Base-by-base conservation (phyloP, 2,329 filamentous ascomycete species). In the Colletotrichum ledebouriae region DNA sequence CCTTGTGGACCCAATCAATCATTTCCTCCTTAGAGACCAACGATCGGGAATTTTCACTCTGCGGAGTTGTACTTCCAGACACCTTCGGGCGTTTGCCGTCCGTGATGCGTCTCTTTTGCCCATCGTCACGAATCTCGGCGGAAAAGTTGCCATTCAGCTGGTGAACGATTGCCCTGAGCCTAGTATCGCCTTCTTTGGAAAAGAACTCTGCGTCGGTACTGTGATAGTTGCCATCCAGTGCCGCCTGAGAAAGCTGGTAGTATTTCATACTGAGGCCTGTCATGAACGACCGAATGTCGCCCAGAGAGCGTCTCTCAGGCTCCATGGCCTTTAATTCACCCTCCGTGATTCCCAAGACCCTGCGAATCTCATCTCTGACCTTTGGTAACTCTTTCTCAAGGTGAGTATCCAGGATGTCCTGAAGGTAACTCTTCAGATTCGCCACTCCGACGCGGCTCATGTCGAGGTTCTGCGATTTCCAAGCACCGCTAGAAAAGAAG, bases 161-260 rank as follows among this genome's bases (percentile, higher is more conserved):
- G 60, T 89, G 86, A 1, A 89, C 77, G 0, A 85, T 78, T 0
- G 87, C 86, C 0, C 88, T 81, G 4, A 91, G 77, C 0, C 87
- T 81, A 42, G 79, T 83, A 0, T 73, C 53, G 37, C 82, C 81
- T 1, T 78, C 80, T 0, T 69, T 73, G 3, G 75, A 79, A 66
- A 90, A 90, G 74, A 89, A 90, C 2, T 58, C 20, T 0, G 71
- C 15, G 66, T 85, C 75, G 2, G 77, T 80, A 10, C 46, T 41
- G 47, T 65, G 60, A 67, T 89, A 90, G 0, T 77, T 78, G 0
- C 87, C 88, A n/a, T 85, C 79, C 0, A 84, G 73, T 0, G 85
- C 83, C 3, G 79, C 78, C 58, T 79, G 81, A 6, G 85, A 70
- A 3, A 88, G 76, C 2, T 73, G 72, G 6, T 82, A 79, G 59